These are phyloP conservation scores for Sarocladium oryzae DNA, from an alignment of 2,329 filamentous ascomycete species.

Conservation along the genomic window DNA sequence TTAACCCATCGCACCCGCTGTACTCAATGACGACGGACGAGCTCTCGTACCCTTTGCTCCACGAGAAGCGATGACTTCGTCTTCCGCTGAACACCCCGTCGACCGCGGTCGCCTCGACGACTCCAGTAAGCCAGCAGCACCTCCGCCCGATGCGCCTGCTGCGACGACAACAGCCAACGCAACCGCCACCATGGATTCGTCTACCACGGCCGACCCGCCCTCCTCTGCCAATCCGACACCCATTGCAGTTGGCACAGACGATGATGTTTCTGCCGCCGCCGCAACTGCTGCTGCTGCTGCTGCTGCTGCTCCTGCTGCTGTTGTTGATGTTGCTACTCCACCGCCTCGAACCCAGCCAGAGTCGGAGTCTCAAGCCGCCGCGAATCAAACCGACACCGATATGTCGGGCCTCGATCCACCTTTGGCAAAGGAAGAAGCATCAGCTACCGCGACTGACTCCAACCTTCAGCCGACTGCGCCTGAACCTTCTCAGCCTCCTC, in stretches of 20 bases:
- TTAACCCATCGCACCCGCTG: neutral
- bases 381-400: neutral
- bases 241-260: too few species aligned
- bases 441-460: slow-evolving; percentile 3
- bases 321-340: too few species aligned
- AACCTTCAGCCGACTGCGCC: neutral
- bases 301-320: too few species aligned
- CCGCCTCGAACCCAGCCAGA: neutral
- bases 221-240: neutral
- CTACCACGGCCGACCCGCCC: neutral
- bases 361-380: neutral
- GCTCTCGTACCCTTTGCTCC: slow-evolving; percentile 32
- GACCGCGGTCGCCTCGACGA: slow-evolving; percentile 1
- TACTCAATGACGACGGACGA: slow-evolving; percentile 41
- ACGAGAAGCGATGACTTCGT: slow-evolving; percentile 55
- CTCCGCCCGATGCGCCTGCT: slow-evolving; percentile 8
- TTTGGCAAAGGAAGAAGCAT: neutral
- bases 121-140: neutral
- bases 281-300: too few species aligned
- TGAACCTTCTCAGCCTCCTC: neutral
- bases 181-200: neutral
- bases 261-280: too few species aligned
- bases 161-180: neutral
- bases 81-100: slow-evolving; percentile 33
- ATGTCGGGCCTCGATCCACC: slow-evolving; percentile 6